A percentile compares a stretch with the other conserved stretches of the same genome.
phyloP scores from a whole-genome alignment of 2,329 filamentous ascomycete species.

The Phyllosticta paracitricarpa region DNA sequence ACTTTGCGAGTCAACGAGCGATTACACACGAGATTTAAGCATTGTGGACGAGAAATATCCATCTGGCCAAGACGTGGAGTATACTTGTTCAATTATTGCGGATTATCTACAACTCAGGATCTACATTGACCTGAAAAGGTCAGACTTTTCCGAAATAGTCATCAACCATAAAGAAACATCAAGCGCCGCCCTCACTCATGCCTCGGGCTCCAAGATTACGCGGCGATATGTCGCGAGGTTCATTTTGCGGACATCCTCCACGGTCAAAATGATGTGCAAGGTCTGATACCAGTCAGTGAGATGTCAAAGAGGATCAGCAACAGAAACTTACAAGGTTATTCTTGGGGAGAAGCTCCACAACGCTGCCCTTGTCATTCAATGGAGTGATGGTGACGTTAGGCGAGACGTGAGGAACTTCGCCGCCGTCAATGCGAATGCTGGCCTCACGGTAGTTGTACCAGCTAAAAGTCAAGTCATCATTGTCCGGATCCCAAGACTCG shows the following conservation, averaged over 20 bases:
- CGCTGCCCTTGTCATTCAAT: background rate
- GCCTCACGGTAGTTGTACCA: conserved; percentile 16
- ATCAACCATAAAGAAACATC: background rate
- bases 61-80: background rate
- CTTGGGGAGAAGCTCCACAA: conserved; percentile 5
- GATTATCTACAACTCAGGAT: background rate
- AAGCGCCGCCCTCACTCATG: background rate
- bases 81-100: background rate
- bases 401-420: background rate
- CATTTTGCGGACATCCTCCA: conserved; percentile 9
- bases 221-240: conserved; percentile 12
- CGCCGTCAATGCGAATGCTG: background rate
- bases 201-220: conserved; percentile 5
- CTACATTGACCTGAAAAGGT: background rate
- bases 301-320: background rate
- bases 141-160: background rate
- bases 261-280: conserved; percentile 11
- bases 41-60: background rate
- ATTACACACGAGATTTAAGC: no score
- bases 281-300: conserved; percentile 5
- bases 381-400: conserved; percentile 5
- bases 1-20: no score
- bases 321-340: conserved; percentile 9
- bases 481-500: conserved; percentile 15
- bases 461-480: conserved; percentile 12